Evolutionary conservation across 202 grass and related monocot genomes (phyloP).

Genomic region (Setaria viridis): DNA sequence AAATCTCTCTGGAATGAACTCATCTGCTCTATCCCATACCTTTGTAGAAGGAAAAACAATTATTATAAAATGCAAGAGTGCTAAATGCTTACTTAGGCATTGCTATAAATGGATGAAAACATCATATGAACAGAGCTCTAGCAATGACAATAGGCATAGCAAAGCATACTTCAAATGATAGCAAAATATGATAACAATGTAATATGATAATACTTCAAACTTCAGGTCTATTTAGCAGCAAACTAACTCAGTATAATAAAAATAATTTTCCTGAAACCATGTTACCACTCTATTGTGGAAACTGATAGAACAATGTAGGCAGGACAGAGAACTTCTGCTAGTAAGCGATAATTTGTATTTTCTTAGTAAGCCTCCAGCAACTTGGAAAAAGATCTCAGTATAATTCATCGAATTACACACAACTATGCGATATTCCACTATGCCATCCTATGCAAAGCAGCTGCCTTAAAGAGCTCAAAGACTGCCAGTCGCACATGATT

Average conservation of each 20-base stretch:
- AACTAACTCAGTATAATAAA: constrained; percentile 9
- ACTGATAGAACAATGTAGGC: background rate
- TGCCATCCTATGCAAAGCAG: constrained; percentile 7
- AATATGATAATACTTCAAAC: background rate
- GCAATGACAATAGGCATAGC: background rate
- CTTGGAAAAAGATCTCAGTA: background rate
- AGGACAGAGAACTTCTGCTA: constrained; percentile 16
- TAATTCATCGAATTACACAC: constrained; percentile 14
- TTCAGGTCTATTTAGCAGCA: background rate
- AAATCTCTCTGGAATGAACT: constrained; percentile 92
- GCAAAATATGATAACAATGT: background rate
- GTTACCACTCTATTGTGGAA: background rate
- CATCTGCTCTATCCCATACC: constrained; percentile 94
- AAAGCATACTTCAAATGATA: constrained; percentile 25
- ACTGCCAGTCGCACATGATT: background rate
- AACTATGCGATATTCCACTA: constrained; percentile 23
- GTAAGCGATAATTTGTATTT: background rate
- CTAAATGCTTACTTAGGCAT: background rate
- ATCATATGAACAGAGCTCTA: background rate
- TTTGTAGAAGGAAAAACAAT: constrained; percentile 49
- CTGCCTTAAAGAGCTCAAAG: background rate
- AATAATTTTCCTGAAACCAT: constrained; percentile 2
- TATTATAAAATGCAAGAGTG: constrained; percentile 37
- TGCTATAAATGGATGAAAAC: constrained; percentile 2
- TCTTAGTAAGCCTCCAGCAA: constrained; percentile 4